Percentiles rank a stretch among this genome's conserved stretches.
These are phyloP conservation scores for Solanum hybrid DNA, from an alignment of 305 asterid species.

Conservation along the genomic window DNA sequence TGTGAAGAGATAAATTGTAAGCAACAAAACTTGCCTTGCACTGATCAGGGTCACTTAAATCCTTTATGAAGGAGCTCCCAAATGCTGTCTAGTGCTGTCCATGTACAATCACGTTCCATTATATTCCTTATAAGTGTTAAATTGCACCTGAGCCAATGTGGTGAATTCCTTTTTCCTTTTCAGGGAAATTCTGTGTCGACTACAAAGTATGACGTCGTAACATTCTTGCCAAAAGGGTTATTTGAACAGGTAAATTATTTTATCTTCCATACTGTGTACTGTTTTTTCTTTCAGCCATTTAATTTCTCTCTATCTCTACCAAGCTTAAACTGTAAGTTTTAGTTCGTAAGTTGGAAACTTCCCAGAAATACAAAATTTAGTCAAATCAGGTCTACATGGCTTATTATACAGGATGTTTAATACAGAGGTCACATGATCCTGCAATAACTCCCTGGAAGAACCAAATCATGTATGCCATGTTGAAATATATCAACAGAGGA, in stretches of 20 bases:
- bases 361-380: not conserved
- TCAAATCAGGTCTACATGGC: not conserved
- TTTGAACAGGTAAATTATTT: conserved; percentile 86
- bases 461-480: not conserved
- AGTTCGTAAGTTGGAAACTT: not conserved
- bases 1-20: not conserved
- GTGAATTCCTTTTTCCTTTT: conserved; percentile 15
- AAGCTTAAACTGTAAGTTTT: conserved; percentile 1
- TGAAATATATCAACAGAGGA: too few relatives aligned
- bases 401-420: not conserved
- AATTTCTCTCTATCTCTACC: not conserved
- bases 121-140: not conserved
- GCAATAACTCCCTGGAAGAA: not conserved
- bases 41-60: not conserved
- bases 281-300: not conserved
- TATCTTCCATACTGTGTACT: conserved; percentile 3
- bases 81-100: not conserved
- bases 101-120: not conserved
- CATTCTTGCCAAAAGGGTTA: conserved; percentile 93
- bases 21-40: not conserved
- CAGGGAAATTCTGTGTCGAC: conserved; percentile 98
- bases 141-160: not conserved
- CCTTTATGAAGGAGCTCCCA: not conserved
- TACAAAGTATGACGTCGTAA: conserved; percentile 81
- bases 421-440: conserved; percentile 1